A percentile compares a stretch with the other conserved stretches of the same genome.
Evolutionary conservation across 768 basidiomycete genomes (phyloP).

Genomic region (Mrakia blollopis): DNA sequence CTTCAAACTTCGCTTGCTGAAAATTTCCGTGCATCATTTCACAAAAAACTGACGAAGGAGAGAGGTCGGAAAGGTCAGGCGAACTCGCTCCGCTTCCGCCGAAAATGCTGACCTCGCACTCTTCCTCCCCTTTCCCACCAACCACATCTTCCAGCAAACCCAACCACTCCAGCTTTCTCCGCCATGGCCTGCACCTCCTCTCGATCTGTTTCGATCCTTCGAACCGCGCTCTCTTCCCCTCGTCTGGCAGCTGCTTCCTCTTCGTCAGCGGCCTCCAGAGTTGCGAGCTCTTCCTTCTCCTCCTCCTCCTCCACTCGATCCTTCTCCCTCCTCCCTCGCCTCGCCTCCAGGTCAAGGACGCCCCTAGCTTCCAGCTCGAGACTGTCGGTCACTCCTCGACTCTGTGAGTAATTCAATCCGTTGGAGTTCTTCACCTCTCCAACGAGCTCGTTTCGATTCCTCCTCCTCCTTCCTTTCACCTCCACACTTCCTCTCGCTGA

Average conservation of each 20-base stretch:
- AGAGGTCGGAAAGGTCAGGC: background rate
- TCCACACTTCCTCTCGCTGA: constrained; percentile 24
- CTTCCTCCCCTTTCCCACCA: background rate
- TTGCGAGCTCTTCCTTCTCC: constrained; percentile 1
- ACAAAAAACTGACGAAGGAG: background rate
- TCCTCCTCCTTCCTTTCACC: constrained; percentile 12
- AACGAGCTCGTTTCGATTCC: constrained; percentile 5
- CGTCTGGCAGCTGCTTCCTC: background rate
- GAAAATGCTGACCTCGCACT: background rate
- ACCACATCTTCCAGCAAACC: background rate
- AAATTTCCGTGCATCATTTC: no score
- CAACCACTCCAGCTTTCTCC: background rate
- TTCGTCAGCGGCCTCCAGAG: constrained; percentile 2
- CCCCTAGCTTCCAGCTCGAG: background rate
- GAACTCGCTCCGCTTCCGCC: background rate
- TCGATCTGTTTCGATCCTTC: background rate
- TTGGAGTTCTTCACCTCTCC: background rate
- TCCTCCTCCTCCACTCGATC: constrained; percentile 9
- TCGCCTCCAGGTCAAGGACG: background rate
- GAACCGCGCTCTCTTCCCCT: background rate
- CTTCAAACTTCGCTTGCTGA: no score
- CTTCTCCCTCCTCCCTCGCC: constrained; percentile 5
- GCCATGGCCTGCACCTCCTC: constrained; percentile 1
- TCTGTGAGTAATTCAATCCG: background rate
- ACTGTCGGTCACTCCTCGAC: background rate